Evolutionary conservation across 768 basidiomycete genomes (phyloP), one percentile per base, ranked within the genome.

Genomic region (Suillus discolor): DNA sequence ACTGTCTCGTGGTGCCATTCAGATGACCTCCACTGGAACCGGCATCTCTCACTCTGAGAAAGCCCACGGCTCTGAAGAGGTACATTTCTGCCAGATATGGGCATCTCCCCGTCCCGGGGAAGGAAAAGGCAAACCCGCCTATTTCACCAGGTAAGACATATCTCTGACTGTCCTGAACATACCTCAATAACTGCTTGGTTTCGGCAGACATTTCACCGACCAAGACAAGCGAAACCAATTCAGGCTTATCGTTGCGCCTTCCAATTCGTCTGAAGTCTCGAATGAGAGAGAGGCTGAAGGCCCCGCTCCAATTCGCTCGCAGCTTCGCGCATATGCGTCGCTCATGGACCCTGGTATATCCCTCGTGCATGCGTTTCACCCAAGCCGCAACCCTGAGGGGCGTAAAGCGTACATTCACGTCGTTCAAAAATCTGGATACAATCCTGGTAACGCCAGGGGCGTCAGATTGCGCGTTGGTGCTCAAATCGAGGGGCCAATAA

Each of bases 1-100:
- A 65, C 86, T 98, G 73, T 89, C 89, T 74, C 88, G 94, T 18
- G 97, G 97, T 1, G 91, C 94, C 70, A 70, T 98, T 39, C 96
- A 98, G 76, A 87, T 97, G 79, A 96, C 96, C 2, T 94, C 91
- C 1, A 89, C 96, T 0, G 96, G 96, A 12, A 96, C 91, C 0
- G 97, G 97, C 4, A 97, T 98, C 71, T 83, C 88, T 0, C 96
- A 98, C 76, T 90, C 89, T 38, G 89, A 91, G 69, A 85, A 84
- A 71, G 83, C 80, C 23, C 73, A 90, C 71, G 85, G 87, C 23
- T 64, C 76, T 25, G 65, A 79, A 66, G 77, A 78, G 51, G 81
- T 80, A 6, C 83, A 91, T 75, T 89, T 91, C 77, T 78, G 90
- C 8, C 90, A 92, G 69, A 91, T 92, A 64, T 92, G 91, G 90